Base-by-base conservation (phyloP, 345 rosid genomes). In the Eucalyptus victrix region DNA sequence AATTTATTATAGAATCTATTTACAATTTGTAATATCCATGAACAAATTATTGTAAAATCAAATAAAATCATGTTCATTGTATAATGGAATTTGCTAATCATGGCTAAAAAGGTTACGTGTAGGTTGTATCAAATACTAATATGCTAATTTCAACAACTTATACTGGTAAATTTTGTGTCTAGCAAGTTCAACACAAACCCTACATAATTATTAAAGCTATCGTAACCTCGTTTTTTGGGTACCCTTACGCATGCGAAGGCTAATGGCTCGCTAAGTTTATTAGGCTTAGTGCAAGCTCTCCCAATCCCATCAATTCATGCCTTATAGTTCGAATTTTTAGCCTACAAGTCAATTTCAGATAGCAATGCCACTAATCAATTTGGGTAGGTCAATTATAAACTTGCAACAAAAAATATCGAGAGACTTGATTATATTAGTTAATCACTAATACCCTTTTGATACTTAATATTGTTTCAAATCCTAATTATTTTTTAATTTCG, bases 331-430 rank as follows among this genome's bases (percentile, higher is more conserved):
- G 24, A 53, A 19, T 7, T 53, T 53, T 53, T 19, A 53, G 5
- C 10, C 0, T 53, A 1, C 4, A 18, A 53, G 24, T 53, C 0
- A 7, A 1, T 53, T 53, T 19, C 4, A 51, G 3, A 51, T 51
- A 51, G 1, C 1, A 51, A 4, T 51, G 0, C 0, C 56, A 18
- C 2, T 51, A 51, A 51, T 51, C 0, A 51, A 51, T 18, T 17
- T 51, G 0, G 0, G 0, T 51, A 51, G 0, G 0, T 51, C 1
- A 2, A 51, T 51, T 3, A n/a, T n/a, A n/a, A n/a, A n/a, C n/a
- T n/a, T 34, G 4, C 4, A 17, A 7, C 4, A 6, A 51, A 3
- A 51, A 17, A 18, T 53, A 53, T 53, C 0, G 4, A n/a, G 0
- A 0, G 1, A 18, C 4, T 51, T 51, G 9, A 51, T 18, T 51